Percentiles rank a stretch among this genome's conserved stretches.
Conservation (phyloP, 176 grass and related monocot genomes). For the Avena atlantica region DNA sequence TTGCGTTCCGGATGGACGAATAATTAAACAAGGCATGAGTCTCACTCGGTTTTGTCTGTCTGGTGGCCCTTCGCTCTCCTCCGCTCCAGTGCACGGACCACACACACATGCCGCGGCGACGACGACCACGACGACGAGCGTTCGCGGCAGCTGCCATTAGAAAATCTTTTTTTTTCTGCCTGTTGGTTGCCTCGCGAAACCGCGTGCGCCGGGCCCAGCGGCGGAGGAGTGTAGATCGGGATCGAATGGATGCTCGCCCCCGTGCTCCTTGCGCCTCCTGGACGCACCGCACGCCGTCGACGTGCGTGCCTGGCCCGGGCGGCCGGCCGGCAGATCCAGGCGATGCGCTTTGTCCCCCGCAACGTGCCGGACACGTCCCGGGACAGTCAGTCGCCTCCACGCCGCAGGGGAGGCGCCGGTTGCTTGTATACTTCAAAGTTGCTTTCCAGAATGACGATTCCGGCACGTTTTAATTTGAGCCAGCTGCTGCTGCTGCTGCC, state of each 20-base stretch:
- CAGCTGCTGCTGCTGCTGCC: not conserved
- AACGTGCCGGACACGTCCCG: not conserved
- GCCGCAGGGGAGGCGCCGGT: not conserved
- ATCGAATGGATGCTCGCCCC: not conserved
- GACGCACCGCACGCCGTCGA: not conserved
- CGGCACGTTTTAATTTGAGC: slow-evolving; percentile 13
- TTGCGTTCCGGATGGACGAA: not conserved
- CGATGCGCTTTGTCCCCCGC: not conserved
- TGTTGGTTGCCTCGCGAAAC: not conserved
- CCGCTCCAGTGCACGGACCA: not conserved
- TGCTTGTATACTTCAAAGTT: not conserved
- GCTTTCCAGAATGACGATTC: not conserved
- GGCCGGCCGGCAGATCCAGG: not conserved
- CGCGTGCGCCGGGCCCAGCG: not conserved
- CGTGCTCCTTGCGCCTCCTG: not conserved
- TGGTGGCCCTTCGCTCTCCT: slow-evolving; percentile 8
- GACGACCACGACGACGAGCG: not conserved
- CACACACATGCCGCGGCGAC: not conserved
- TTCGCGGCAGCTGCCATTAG: not conserved
- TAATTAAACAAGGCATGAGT: not conserved
- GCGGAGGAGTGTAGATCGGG: not conserved
- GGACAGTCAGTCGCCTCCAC: not conserved
- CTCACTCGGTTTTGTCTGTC: not conserved
- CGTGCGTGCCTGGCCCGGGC: not conserved
- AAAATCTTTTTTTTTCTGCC: not conserved